These are phyloP conservation scores for Erythrobasidium yunnanense DNA, from an alignment of 768 basidiomycete species.

Conservation along the genomic window DNA sequence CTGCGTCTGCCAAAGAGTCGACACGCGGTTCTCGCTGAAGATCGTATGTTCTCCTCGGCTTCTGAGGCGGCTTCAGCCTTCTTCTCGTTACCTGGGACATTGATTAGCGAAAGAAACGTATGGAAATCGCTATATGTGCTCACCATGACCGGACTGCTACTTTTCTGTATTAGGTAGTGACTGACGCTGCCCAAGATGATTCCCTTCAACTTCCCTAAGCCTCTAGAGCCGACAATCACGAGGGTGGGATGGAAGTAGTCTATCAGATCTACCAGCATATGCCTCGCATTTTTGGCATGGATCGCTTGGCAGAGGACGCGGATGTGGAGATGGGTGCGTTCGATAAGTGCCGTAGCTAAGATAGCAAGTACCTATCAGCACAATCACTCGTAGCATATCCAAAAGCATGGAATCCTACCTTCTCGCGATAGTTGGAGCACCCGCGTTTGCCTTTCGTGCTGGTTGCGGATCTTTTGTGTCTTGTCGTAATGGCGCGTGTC, in stretches of 20 bases:
- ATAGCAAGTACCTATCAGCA: slow-evolving; percentile 75
- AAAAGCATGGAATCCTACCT: neutral
- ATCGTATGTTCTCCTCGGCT: neutral
- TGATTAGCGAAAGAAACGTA: too few relatives aligned
- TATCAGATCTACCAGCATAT: slow-evolving; percentile 39
- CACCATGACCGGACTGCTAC: slow-evolving; percentile 22
- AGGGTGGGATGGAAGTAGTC: slow-evolving; percentile 38
- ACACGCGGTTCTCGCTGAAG: slow-evolving; percentile 22
- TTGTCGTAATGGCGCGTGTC: slow-evolving; percentile 40
- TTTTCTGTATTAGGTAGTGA: slow-evolving; percentile 25
- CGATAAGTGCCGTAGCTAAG: slow-evolving; percentile 74
- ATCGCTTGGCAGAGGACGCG: slow-evolving; percentile 74
- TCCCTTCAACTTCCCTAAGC: slow-evolving; percentile 36
- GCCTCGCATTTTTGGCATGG: slow-evolving; percentile 34
- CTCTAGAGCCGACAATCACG: slow-evolving; percentile 37
- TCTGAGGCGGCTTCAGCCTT: slow-evolving; percentile 6
- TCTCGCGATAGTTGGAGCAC: slow-evolving; percentile 17
- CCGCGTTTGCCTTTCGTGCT: slow-evolving; percentile 59
- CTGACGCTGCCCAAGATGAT: slow-evolving; percentile 20
- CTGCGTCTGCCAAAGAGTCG: slow-evolving; percentile 1
- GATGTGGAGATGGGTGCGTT: slow-evolving; percentile 79
- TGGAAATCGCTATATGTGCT: too few relatives aligned
- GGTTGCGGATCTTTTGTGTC: slow-evolving; percentile 64
- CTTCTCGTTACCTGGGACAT: slow-evolving; percentile 11
- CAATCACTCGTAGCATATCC: neutral